These are phyloP conservation scores for Quercus rubra DNA, from an alignment of 306 rosid species.

Conservation along the genomic window DNA sequence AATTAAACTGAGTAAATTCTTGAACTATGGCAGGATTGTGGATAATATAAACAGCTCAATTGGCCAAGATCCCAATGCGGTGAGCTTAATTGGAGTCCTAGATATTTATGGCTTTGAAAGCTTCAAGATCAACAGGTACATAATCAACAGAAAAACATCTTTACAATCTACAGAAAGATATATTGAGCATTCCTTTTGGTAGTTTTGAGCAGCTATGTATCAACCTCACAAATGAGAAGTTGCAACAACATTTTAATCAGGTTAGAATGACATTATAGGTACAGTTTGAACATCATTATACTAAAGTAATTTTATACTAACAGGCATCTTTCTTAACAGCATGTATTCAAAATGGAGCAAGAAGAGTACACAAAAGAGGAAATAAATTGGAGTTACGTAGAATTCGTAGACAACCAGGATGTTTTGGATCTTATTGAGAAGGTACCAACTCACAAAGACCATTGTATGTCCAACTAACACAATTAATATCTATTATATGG, in stretches of 20 bases:
- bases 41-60: slow-evolving; percentile 83
- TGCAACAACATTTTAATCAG: slow-evolving; percentile 93
- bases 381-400: slow-evolving; percentile 87
- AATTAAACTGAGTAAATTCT: slow-evolving; percentile 8
- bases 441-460: slow-evolving; percentile 36
- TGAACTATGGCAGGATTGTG: slow-evolving; percentile 65
- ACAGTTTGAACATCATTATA: slow-evolving; percentile 1
- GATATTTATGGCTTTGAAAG: slow-evolving; percentile 91
- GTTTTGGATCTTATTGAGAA: slow-evolving; percentile 88
- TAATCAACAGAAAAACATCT: background rate
- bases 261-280: slow-evolving; percentile 36
- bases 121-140: slow-evolving; percentile 84
- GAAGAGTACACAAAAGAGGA: slow-evolving; percentile 90
- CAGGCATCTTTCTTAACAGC: slow-evolving; percentile 48
- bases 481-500: slow-evolving; percentile 9
- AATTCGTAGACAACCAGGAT: slow-evolving; percentile 86
- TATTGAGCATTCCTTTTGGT: slow-evolving; percentile 15
- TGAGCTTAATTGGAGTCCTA: slow-evolving; percentile 80
- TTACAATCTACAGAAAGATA: slow-evolving; percentile 4
- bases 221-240: slow-evolving; percentile 87
- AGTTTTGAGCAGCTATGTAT: slow-evolving; percentile 92
- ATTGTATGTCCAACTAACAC: slow-evolving; percentile 1
- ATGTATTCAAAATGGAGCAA: slow-evolving; percentile 95
- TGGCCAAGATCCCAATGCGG: slow-evolving; percentile 78
- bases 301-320: slow-evolving; percentile 11